A percentile compares a stretch with the other conserved stretches of the same genome.
Evolutionary conservation across 192 early-diverging fungal species (phyloP).

Genomic region (Radiomyces spectabilis): DNA sequence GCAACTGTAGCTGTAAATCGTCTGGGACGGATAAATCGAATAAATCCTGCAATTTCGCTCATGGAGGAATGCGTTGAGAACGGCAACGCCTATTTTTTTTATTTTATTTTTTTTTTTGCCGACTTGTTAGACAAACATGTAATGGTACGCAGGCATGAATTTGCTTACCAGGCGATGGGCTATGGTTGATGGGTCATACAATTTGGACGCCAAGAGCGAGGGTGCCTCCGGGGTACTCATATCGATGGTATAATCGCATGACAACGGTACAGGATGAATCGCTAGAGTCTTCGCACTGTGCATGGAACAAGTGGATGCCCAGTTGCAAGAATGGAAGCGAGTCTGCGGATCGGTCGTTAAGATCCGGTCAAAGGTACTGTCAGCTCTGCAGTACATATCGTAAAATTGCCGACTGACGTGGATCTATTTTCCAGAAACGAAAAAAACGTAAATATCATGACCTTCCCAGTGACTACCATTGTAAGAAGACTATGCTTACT

Average conservation of each 20-base stretch:
- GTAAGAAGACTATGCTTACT: neutral
- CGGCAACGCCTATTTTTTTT: neutral
- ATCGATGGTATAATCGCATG: neutral
- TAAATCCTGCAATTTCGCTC: neutral
- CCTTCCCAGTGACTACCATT: neutral
- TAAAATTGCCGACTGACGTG: neutral
- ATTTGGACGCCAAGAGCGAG: neutral
- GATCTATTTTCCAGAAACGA: neutral
- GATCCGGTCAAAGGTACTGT: conserved; percentile 4
- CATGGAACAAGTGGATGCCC: neutral
- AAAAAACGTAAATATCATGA: neutral
- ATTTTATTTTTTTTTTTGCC: neutral
- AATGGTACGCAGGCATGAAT: too few species aligned
- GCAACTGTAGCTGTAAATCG: neutral
- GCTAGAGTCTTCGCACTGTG: neutral
- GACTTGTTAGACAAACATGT: too few species aligned
- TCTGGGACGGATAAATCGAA: neutral
- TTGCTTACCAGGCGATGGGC: neutral
- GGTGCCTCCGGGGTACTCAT: neutral
- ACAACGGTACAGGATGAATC: neutral
- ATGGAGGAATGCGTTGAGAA: neutral
- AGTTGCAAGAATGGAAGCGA: neutral
- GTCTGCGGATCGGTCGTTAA: conserved; percentile 6
- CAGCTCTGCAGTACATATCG: neutral
- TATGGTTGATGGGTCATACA: neutral